Evolutionary conservation across 2,329 filamentous ascomycete genomes (phyloP), one percentile per base, ranked within the genome.

Genomic region (Podosphaera aphanis): DNA sequence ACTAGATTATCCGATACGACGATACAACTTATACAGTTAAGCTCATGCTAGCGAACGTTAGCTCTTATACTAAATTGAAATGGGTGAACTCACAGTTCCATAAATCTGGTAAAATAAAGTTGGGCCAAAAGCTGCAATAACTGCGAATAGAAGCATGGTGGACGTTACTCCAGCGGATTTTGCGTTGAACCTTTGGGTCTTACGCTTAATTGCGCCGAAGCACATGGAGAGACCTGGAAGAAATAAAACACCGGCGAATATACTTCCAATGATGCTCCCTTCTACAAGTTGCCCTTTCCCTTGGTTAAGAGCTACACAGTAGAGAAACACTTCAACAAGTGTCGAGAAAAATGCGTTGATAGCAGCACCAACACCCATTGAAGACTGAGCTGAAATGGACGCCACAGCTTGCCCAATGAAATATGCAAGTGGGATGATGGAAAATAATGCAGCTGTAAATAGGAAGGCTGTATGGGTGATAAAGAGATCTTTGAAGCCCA

Each of bases 341-440:
- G 90, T 98, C 11, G 86, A 93, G 66, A 98, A 98, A 62, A 98
- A 93, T 41, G 90, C 90, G 56, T 98, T 98, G 66, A 95, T 83
- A 27, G 88, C 92, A 23, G 90, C 90, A 59, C 90, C 90, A 7
- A 98, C 70, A 21, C 90, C 90, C 90, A 98, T 98, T 4, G 88
- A 94, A 1, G 88, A 95, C 61, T 98, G 90, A 1, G 90, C 90
- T 8, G 90, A 98, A 55, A 98, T 98, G 45, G 90, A 98, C 2
- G 90, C 90, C 40, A 98, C 90, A 33, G 90, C 90, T 63, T 98
- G 90, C 1, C 90, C 90, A 53, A 98, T 98, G 61, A 98, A 98
- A 64, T 98, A 98, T 13, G 90, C 90, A 46, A 98, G 64, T 2
- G 90, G 90, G 43, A 98, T 94, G 60, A 98, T 92, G 39, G 90